phyloP scores from a whole-genome alignment of 371 early-diverging fungal genomes.

The Mucor plumbeus region DNA sequence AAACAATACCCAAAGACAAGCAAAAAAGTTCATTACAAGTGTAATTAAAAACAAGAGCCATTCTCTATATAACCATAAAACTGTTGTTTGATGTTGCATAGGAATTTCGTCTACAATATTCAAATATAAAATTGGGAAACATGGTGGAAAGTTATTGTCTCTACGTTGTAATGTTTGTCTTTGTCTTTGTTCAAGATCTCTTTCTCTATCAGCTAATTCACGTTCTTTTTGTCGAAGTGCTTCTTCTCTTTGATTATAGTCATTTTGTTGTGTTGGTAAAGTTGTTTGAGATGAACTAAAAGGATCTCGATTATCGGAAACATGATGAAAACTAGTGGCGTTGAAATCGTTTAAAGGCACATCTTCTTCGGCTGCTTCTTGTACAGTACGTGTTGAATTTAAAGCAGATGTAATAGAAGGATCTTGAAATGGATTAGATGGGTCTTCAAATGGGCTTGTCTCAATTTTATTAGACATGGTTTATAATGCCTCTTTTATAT shows the following conservation, averaged over 20 bases:
- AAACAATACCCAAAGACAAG: slow-evolving; percentile 75
- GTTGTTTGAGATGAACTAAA: slow-evolving; percentile 18
- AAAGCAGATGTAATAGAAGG: slow-evolving; percentile 58
- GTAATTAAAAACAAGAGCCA: slow-evolving; percentile 80
- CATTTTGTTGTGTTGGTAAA: slow-evolving; percentile 16
- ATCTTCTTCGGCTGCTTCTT: slow-evolving; percentile 30
- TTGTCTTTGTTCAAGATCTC: slow-evolving; percentile 52
- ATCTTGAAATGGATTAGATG: slow-evolving; percentile 69
- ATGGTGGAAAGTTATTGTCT: slow-evolving; percentile 85
- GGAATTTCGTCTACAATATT: slow-evolving; percentile 81
- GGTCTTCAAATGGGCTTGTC: slow-evolving; percentile 59
- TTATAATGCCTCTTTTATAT: not conserved
- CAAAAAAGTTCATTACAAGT: slow-evolving; percentile 80
- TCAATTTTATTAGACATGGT: slow-evolving; percentile 20
- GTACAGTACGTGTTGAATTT: slow-evolving; percentile 37
- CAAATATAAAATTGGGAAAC: slow-evolving; percentile 84
- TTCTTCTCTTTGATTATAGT: slow-evolving; percentile 53
- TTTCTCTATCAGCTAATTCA: slow-evolving; percentile 71
- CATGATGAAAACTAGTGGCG: slow-evolving; percentile 42
- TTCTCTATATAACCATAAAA: slow-evolving; percentile 72
- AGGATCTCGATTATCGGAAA: slow-evolving; percentile 44
- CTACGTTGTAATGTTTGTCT: slow-evolving; percentile 38
- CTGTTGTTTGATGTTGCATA: slow-evolving; percentile 62
- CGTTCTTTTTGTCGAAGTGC: slow-evolving; percentile 70
- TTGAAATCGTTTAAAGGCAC: slow-evolving; percentile 36